Evolutionary conservation across 2,329 filamentous ascomycete species (phyloP).

Genomic region (Aspergillus neoniger): DNA sequence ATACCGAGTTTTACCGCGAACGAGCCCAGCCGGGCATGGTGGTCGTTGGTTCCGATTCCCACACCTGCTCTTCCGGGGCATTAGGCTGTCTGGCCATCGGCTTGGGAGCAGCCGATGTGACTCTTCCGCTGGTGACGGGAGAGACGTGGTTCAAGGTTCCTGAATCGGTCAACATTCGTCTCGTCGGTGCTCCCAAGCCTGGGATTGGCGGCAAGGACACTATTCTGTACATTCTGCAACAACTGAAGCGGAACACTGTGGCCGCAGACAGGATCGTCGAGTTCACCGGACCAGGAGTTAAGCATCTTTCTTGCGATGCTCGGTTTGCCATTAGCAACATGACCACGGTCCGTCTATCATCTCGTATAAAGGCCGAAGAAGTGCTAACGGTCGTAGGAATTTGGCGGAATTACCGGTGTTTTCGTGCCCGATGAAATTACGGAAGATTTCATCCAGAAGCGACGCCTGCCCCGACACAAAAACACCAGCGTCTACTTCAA

Average conservation of each 20-base stretch:
- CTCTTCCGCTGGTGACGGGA: constrained; percentile 48
- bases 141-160: constrained; percentile 53
- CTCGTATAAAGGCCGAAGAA: too few species aligned
- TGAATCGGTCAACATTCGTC: constrained; percentile 44
- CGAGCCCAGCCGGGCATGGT: constrained; percentile 49
- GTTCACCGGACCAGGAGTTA: constrained; percentile 46
- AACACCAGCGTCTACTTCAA: constrained; percentile 39
- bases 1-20: constrained; percentile 51
- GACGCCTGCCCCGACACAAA: constrained; percentile 39
- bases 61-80: constrained; percentile 50
- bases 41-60: constrained; percentile 49
- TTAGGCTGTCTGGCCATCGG: constrained; percentile 49
- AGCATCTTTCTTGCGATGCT: constrained; percentile 45
- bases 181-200: constrained; percentile 38
- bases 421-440: constrained; percentile 46
- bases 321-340: constrained; percentile 53
- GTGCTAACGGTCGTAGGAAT: constrained; percentile 30
- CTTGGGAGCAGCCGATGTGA: constrained; percentile 50
- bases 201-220: constrained; percentile 51
- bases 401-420: constrained; percentile 48
- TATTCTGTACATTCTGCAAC: constrained; percentile 48
- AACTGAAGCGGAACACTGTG: constrained; percentile 51
- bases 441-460: constrained; percentile 35
- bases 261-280: constrained; percentile 50
- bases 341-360: constrained; percentile 34